A percentile compares a stretch with the other conserved stretches of the same genome.
These are phyloP conservation scores for Zymoseptoria tritici DNA, from an alignment of 2,329 filamentous ascomycete genomes.

Conservation along the genomic window DNA sequence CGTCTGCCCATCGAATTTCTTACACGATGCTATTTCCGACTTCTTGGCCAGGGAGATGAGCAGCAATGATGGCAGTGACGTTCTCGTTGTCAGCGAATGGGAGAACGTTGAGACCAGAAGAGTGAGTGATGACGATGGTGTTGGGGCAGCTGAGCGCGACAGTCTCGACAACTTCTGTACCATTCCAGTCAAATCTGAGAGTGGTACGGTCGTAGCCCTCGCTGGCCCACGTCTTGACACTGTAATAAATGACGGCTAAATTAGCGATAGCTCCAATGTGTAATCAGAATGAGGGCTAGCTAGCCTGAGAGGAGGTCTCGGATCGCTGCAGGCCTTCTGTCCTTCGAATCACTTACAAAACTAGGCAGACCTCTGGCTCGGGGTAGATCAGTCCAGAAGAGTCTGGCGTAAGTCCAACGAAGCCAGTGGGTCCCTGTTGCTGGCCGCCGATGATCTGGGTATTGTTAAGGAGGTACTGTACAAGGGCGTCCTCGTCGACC, in stretches of 20 bases:
- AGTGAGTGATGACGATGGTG: slow-evolving; percentile 27
- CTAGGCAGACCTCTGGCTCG: slow-evolving; percentile 41
- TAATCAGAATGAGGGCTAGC: neutral
- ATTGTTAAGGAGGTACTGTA: slow-evolving; percentile 43
- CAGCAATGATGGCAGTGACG: slow-evolving; percentile 34
- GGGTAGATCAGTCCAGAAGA: slow-evolving; percentile 21
- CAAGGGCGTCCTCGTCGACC: slow-evolving; percentile 29
- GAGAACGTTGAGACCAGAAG: slow-evolving; percentile 32
- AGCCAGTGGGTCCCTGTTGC: neutral
- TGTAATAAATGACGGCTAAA: slow-evolving; percentile 25
- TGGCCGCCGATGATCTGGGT: slow-evolving; percentile 24
- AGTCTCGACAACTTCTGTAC: slow-evolving; percentile 26
- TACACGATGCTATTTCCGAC: slow-evolving; percentile 33
- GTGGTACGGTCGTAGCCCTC: slow-evolving; percentile 39
- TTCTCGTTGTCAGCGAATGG: slow-evolving; percentile 34
- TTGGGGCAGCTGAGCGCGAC: slow-evolving; percentile 24
- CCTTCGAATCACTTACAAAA: slow-evolving; percentile 34
- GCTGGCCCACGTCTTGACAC: slow-evolving; percentile 29
- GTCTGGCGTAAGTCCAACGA: neutral
- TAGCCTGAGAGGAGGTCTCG: neutral
- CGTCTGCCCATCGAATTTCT: too few species aligned
- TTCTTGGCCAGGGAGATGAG: slow-evolving; percentile 38
- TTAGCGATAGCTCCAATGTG: neutral
- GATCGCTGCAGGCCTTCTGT: neutral
- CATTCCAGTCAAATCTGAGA: slow-evolving; percentile 39